Conservation (phyloP, 73 alveolate genomes). For the Blepharisma stoltei region DNA sequence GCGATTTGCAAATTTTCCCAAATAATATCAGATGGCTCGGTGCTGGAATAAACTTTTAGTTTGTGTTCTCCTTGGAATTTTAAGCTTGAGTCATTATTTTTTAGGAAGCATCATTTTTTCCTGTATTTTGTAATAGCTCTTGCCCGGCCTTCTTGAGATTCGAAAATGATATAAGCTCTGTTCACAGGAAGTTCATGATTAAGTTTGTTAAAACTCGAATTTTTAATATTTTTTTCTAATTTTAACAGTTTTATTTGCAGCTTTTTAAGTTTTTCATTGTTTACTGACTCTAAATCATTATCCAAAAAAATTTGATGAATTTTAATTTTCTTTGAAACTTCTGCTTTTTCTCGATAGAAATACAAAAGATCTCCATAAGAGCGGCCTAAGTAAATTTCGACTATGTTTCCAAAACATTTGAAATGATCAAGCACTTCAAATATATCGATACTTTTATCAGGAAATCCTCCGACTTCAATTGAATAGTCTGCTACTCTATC, state of each 20-base stretch:
- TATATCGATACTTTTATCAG: background rate
- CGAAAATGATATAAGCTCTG: constrained; percentile 53
- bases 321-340: constrained; percentile 29
- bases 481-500: constrained; percentile 31
- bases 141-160: constrained; percentile 31
- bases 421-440: constrained; percentile 27
- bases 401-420: constrained; percentile 31
- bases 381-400: constrained; percentile 42
- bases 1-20: constrained; percentile 52
- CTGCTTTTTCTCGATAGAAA: constrained; percentile 36
- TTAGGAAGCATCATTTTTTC: background rate
- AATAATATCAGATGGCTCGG: constrained; percentile 49
- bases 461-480: constrained; percentile 30
- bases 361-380: constrained; percentile 32
- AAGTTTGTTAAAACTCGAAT: constrained; percentile 21
- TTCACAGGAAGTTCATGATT: constrained; percentile 42
- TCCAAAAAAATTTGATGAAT: constrained; percentile 29
- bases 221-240: constrained; percentile 38
- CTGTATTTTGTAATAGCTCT: constrained; percentile 36
- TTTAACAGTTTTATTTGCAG: constrained; percentile 30
- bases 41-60: constrained; percentile 32
- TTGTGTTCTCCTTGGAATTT: constrained; percentile 10
- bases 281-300: background rate
- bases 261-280: constrained; percentile 2
- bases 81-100: constrained; percentile 4